Conservation (phyloP, 129 eudicot species). For the Arctium lappa region DNA sequence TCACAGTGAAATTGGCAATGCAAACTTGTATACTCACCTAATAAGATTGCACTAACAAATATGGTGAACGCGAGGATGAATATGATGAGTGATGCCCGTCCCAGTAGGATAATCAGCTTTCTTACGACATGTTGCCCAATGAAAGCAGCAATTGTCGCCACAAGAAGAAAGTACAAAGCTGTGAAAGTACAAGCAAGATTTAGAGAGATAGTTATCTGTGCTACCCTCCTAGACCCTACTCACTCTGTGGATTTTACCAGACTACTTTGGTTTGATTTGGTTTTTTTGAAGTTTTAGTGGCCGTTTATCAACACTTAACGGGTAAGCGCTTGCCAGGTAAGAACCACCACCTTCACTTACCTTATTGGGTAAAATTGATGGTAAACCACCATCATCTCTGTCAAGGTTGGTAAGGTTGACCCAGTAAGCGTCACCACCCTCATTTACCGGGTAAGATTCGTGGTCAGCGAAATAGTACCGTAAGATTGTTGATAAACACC, state of each 20-base stretch:
- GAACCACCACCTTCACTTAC: too few species aligned
- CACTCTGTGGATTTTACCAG: too few species aligned
- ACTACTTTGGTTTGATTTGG: neutral
- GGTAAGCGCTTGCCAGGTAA: too few species aligned
- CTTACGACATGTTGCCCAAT: slow-evolving; percentile 93
- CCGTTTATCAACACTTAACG: too few species aligned
- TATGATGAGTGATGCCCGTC: slow-evolving; percentile 93
- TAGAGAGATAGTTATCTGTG: neutral
- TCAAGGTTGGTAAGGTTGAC: too few species aligned
- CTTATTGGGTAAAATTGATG: too few species aligned
- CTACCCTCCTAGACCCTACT: neutral
- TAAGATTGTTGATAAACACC: too few species aligned
- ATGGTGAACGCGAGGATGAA: slow-evolving; percentile 84
- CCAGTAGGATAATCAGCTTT: slow-evolving; percentile 61
- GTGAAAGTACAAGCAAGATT: slow-evolving; percentile 27
- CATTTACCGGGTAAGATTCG: neutral
- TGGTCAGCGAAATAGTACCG: neutral
- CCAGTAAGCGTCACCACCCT: too few species aligned
- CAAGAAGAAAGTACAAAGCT: slow-evolving; percentile 75
- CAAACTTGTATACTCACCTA: slow-evolving; percentile 51
- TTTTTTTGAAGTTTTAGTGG: too few species aligned
- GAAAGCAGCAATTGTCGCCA: slow-evolving; percentile 87
- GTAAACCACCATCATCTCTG: too few species aligned
- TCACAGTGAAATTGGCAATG: neutral
- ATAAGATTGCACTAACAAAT: slow-evolving; percentile 82